These are phyloP conservation scores for Clarkia xantiana DNA, from an alignment of 345 rosid species.

Conservation along the genomic window DNA sequence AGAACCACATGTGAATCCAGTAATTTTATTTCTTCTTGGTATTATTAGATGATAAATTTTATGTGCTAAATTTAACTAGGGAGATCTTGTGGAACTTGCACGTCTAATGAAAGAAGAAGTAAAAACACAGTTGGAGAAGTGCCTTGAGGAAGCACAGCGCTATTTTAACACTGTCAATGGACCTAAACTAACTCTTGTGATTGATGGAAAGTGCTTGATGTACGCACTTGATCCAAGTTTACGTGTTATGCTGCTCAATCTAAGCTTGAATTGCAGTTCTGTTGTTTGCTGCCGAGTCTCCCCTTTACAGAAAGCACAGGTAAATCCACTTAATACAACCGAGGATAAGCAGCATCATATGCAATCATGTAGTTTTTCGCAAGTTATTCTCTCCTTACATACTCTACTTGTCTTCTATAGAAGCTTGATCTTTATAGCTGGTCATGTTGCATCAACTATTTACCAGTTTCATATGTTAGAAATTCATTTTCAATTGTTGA, in stretches of 20 bases:
- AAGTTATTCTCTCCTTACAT: too few relatives aligned
- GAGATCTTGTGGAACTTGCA: conserved; percentile 90
- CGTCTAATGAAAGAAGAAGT: conserved; percentile 79
- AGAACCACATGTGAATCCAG: conserved; percentile 11
- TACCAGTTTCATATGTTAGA: too few relatives aligned
- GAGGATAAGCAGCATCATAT: too few relatives aligned
- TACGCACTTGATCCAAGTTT: conserved; percentile 84
- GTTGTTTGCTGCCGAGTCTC: conserved; percentile 99
- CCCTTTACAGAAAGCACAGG: conserved; percentile 99
- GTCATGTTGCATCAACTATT: too few relatives aligned
- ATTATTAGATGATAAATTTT: conserved; percentile 7
- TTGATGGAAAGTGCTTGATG: conserved; percentile 97
- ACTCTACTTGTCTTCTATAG: too few relatives aligned
- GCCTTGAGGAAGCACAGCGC: conserved; percentile 76
- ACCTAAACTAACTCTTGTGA: conserved; percentile 76
- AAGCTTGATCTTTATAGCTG: too few relatives aligned
- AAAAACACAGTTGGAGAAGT: conserved; percentile 50
- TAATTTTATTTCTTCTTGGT: conserved; percentile 1
- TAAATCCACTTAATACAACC: conserved; percentile 9
- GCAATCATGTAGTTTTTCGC: too few relatives aligned
- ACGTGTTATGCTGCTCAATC: conserved; percentile 68
- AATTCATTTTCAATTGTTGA: too few relatives aligned
- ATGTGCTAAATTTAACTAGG: conserved; percentile 20
- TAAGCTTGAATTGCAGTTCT: conserved; percentile 90
- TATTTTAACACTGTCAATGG: conserved; percentile 37